Base-by-base conservation (phyloP, 169 alveolate species). In the Plasmodium cynomolgi region DNA sequence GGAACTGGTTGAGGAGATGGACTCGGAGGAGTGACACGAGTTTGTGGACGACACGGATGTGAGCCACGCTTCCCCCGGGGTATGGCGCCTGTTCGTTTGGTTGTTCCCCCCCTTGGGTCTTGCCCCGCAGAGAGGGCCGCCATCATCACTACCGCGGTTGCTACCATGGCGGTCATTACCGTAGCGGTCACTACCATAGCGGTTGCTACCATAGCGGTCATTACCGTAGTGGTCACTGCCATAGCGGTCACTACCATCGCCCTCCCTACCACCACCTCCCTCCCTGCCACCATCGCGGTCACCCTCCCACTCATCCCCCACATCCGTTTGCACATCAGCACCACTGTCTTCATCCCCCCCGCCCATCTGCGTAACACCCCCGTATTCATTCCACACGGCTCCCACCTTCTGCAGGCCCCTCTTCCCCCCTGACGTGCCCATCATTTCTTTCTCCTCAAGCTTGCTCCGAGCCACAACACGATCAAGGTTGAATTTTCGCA, bases 1-100 rank as follows among this genome's bases (percentile, higher is more conserved):
- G 33, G 84, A 81, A 26, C 47, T 41, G 31, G 54, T n/a, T 34
- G 73, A 81, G 29, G 88, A 81, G 5, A n/a, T 23, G 23, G 44
- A 81, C 26, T 34, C 68, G 72, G 33, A 37, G 39, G 92, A 84
- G 50, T 31, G 37, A 39, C 74, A 84, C 44, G 29, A 83, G 26
- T 62, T 62, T 62, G 62, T 26, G 33, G 73, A 26, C 15, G 85
- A 41, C 29, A 20, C 37, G 33, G 33, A 31, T 62, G 29, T 58
- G 73, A 6, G 20, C 44, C 62, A 83, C 9, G 37, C 23, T 47
- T 33, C 26, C 23, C 39, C 56, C 5, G n/a, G 4, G 17, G 56
- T 13, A 13, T 44, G 56, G n/a, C 11, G 56, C n/a, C n/a, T 13
- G 4, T 44, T 44, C 56, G 11, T 44, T 9, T 44, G 17, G 56